These are phyloP conservation scores for Ananas comosus DNA, from an alignment of 176 grass and related monocot genomes.

Conservation along the genomic window DNA sequence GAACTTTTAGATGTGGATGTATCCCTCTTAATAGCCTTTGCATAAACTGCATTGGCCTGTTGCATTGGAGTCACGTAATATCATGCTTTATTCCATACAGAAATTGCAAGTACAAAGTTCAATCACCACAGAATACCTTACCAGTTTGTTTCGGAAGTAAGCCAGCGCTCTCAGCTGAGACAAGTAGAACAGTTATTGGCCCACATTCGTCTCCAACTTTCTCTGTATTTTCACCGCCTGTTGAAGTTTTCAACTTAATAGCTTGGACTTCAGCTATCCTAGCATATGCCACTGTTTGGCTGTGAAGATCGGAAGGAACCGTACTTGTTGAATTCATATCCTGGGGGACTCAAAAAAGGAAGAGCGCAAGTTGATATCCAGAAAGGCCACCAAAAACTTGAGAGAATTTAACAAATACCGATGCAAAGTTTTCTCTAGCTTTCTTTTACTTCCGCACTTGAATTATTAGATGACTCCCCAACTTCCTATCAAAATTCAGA, in stretches of 20 bases:
- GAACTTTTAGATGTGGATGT: too few relatives aligned
- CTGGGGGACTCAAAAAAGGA: conserved; percentile 21
- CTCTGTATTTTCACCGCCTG: conserved; percentile 10
- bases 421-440: too few relatives aligned
- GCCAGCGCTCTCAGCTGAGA: conserved; percentile 82
- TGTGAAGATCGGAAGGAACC: conserved; percentile 43
- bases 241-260: conserved; percentile 22
- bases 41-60: too few relatives aligned
- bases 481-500: too few relatives aligned
- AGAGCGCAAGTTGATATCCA: background rate
- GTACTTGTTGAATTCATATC: conserved; percentile 39
- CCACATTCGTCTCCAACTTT: conserved; percentile 30
- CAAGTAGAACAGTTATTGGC: conserved; percentile 50
- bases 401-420: too few relatives aligned
- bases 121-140: conserved; percentile 12
- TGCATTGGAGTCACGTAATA: too few relatives aligned
- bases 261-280: conserved; percentile 47
- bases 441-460: too few relatives aligned
- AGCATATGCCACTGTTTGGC: conserved; percentile 55
- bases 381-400: background rate
- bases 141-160: conserved; percentile 59
- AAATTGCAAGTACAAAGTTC: too few relatives aligned
- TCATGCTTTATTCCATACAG: too few relatives aligned
- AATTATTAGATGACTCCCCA: too few relatives aligned
- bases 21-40: too few relatives aligned